Conservation (phyloP, 208 protist species). For the Crithidia mellificae region DNA sequence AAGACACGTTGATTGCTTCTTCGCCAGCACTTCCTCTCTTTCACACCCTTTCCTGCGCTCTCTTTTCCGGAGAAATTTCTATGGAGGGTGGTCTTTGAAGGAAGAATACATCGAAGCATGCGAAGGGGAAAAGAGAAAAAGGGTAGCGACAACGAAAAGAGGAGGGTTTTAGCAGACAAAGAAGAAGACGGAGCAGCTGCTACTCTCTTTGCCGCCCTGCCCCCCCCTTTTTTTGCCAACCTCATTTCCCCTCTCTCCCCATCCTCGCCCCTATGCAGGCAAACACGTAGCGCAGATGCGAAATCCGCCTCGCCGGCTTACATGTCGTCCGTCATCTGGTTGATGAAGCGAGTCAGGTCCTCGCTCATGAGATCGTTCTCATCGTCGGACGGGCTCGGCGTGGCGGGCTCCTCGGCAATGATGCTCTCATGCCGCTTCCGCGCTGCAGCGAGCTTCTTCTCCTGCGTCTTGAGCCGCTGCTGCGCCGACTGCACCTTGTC, state of each 20-base stretch:
- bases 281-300: neutral
- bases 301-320: slow-evolving; percentile 6
- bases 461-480: slow-evolving; percentile 53
- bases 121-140: neutral
- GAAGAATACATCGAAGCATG: neutral
- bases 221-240: too few relatives aligned
- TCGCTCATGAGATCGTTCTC: slow-evolving; percentile 64
- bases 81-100: neutral
- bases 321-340: slow-evolving; percentile 63
- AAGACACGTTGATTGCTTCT: too few relatives aligned
- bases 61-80: slow-evolving; percentile 1
- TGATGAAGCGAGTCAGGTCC: slow-evolving; percentile 53
- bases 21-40: too few relatives aligned
- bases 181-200: too few relatives aligned
- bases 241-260: too few relatives aligned
- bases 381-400: slow-evolving; percentile 52
- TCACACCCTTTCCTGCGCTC: neutral
- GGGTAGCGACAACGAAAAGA: neutral
- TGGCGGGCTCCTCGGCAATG: slow-evolving; percentile 44
- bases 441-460: slow-evolving; percentile 65
- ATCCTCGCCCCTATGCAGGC: too few relatives aligned
- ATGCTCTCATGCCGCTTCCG: slow-evolving; percentile 43
- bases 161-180: neutral
- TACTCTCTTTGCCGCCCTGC: too few relatives aligned
- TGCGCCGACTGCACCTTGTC: slow-evolving; percentile 57